Base-by-base conservation (phyloP, 164 flowering plant species). In the Aristolochia fimbriata region DNA sequence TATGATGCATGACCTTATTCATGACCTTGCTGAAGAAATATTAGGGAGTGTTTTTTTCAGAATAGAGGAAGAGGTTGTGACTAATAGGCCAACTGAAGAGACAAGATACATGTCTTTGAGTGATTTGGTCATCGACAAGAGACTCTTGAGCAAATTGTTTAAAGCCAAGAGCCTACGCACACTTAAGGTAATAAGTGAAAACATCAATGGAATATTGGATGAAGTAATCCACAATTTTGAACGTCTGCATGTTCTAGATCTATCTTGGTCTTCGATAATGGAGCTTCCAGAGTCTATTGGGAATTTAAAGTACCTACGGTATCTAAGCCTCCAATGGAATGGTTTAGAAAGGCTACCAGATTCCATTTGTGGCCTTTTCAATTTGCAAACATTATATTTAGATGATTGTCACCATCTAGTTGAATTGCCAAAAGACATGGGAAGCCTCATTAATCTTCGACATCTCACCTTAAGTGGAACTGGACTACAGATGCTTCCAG, bases 1-100 rank as follows among this genome's bases (percentile, higher is more conserved):
- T 49, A 13, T 49, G 57, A 51, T 62, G 64, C 64, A 62, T 33
- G 57, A 51, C 57, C 47, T 62, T 25, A 43, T 51, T n/a, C 64
- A 62, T n/a, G 64, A 62, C 45, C 46, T 62, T 9, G 64, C 64
- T 16, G 24, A 33, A 37, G 10, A 6, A 2, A 37, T 62, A 14
- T 21, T 25, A 20, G 47, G 57, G 15, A 23, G 31, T n/a, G 13
- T n/a, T n/a, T 62, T 10, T 62, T 62, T 58, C 2, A 43, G 51
- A 9, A 20, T 14, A 23, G 61, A 58, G n/a, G 17, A 14, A 5
- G 23, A n/a, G 9, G 7, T 15, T 53, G 5, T 27, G 15, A 21
- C 27, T 2, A 53, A 27, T 5, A 27, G 3, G 30, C 21, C 21
- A 53, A 4, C 52, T 2, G 14, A 4, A 17, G 52, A 49, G 20